Base-by-base conservation (phyloP, 2,329 filamentous ascomycete genomes). In the Xenosphaeropsis pyriputrescens region DNA sequence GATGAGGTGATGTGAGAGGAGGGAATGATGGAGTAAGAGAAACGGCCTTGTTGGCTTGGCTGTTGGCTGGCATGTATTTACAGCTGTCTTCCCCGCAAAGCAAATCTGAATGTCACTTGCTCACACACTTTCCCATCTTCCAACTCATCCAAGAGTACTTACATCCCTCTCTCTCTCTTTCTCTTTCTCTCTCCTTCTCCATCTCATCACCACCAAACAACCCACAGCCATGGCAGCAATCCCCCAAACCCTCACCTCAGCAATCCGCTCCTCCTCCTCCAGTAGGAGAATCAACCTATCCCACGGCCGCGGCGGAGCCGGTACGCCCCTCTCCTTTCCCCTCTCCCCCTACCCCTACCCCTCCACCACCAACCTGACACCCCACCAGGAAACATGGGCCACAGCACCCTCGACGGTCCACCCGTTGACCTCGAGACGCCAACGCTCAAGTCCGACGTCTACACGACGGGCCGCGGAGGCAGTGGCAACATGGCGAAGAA, bases 381-480 rank as follows among this genome's bases (percentile, higher is more conserved):
- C 18, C 11, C 9, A n/a, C 13, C 40, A 64, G 64, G 79, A 53
- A 85, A 85, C 63, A 81, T 84, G 54, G 67, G 69, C 53, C 65
- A 71, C 46, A 57, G 63, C 41, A 56, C 63, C 45, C 59, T 58
- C 32, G 57, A 59, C 42, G 48, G 75, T 33, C 59, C 64, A 19
- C 63, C 74, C 36, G 62, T 72, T 45, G 82, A 89, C 52, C 74
- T 93, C 45, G 64, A 79, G 50, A 94, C 86, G 1, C 88, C 88
- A 1, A 81, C 75, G 11, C 73, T 96, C 54, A 94, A 93, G 63
- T 72, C 72, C 34, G 63, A 81, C n/a, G 67, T 84, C 46, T 86
- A 89, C 54, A 94, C 88, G 15, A 95, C 88, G 3, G 88, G 88
- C 40, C 82, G 88, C 37, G 88, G 88, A 39, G 88, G 88, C 43